Percentiles rank a stretch among this genome's conserved stretches.
phyloP scores from a whole-genome alignment of 2,329 filamentous ascomycete genomes.

The Xylaria polymorpha region DNA sequence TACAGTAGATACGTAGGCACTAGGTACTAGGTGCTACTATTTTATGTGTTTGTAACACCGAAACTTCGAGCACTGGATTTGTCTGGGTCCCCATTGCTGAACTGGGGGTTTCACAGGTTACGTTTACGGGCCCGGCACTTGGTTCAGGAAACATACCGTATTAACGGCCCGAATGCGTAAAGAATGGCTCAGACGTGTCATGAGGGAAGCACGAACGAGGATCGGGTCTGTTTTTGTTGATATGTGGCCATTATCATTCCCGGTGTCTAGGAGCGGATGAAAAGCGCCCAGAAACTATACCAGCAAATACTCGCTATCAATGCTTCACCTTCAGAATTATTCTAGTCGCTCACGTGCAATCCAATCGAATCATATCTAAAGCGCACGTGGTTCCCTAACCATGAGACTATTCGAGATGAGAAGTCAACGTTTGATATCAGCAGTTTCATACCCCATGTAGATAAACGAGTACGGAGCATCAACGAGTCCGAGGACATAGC shows the following conservation, averaged over 20 bases:
- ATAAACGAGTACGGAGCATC: background rate
- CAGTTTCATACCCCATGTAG: background rate
- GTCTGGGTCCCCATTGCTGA: background rate
- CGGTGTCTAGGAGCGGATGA: background rate
- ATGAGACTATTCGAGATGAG: slow-evolving; percentile 12
- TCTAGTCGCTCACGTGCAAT: background rate
- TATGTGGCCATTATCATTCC: background rate
- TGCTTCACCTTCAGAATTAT: background rate
- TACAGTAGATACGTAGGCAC: too few relatives aligned
- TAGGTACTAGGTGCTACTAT: background rate
- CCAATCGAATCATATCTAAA: background rate
- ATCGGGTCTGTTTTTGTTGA: background rate
- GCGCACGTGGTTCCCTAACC: slow-evolving; percentile 23
- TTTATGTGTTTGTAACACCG: background rate
- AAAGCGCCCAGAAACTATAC: background rate
- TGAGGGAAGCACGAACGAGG: background rate
- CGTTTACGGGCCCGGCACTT: background rate
- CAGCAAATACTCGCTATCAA: background rate
- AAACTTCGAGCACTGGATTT: background rate
- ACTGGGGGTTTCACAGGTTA: background rate
- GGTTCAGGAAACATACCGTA: background rate
- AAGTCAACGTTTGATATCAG: slow-evolving; percentile 3
- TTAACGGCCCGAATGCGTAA: background rate
- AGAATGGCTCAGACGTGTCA: background rate
- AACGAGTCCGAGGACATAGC: background rate